phyloP scores from a whole-genome alignment of 2,329 filamentous ascomycete genomes.

The Colletotrichum sp. region DNA sequence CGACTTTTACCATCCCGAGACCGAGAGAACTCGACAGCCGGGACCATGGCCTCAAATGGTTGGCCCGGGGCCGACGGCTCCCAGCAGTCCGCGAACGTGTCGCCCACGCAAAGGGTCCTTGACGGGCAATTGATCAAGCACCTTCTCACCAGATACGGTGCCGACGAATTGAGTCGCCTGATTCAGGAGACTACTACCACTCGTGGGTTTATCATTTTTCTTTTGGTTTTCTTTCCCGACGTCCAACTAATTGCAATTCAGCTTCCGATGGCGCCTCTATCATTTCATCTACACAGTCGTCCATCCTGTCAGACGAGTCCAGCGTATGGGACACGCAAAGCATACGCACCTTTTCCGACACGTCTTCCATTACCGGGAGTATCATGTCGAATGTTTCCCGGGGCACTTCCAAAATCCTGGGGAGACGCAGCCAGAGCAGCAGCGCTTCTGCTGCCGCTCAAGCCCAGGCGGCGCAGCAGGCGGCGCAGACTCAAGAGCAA shows the following conservation, averaged over 20 bases:
- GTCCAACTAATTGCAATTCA: background rate
- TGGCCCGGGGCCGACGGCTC: slow-evolving; percentile 35
- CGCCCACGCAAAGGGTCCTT: slow-evolving; percentile 25
- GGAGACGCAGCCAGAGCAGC: slow-evolving; percentile 26
- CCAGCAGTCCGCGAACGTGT: slow-evolving; percentile 20
- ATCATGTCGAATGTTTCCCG: slow-evolving; percentile 45
- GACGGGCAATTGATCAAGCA: slow-evolving; percentile 40
- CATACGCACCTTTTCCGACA: slow-evolving; percentile 42
- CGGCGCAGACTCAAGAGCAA: background rate
- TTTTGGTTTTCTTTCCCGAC: background rate
- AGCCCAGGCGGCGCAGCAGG: slow-evolving; percentile 15
- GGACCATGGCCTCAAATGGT: slow-evolving; percentile 28
- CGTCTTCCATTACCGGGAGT: slow-evolving; percentile 42
- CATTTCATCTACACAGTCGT: slow-evolving; percentile 38
- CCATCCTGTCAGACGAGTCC: slow-evolving; percentile 38
- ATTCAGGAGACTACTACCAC: slow-evolving; percentile 34
- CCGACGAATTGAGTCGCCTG: slow-evolving; percentile 34
- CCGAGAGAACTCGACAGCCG: background rate
- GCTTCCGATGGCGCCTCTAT: slow-evolving; percentile 35
- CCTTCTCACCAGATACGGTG: slow-evolving; percentile 36
- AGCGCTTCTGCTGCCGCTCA: slow-evolving; percentile 15
- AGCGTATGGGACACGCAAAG: slow-evolving; percentile 41
- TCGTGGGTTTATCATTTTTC: slow-evolving; percentile 29
- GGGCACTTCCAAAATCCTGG: slow-evolving; percentile 38
- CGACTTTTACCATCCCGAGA: background rate